Percentiles rank a stretch among this genome's conserved stretches.
These are phyloP conservation scores for Setaria viridis DNA, from an alignment of 202 grass and related monocot genomes.

Conservation along the genomic window DNA sequence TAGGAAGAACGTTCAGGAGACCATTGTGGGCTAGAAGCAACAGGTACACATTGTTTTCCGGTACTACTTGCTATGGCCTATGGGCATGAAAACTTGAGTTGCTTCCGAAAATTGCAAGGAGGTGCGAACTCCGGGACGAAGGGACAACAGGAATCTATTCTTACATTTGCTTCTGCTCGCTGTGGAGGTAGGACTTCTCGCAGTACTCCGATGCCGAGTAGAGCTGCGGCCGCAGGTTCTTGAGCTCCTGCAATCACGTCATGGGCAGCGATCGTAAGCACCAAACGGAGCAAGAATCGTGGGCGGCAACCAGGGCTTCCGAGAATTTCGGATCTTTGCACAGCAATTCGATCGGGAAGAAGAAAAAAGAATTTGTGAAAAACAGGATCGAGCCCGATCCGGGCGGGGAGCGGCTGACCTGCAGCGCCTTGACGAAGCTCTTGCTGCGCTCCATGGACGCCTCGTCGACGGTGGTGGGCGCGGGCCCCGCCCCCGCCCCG, in stretches of 20 bases:
- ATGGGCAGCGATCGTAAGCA: constrained; percentile 1
- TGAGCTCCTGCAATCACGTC: constrained; percentile 74
- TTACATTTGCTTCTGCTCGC: constrained; percentile 94
- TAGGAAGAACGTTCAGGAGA: background rate
- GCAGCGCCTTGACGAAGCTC: constrained; percentile 96
- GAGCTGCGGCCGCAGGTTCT: constrained; percentile 96
- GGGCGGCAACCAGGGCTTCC: constrained; percentile 21
- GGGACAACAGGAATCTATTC: constrained; percentile 38
- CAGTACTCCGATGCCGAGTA: constrained; percentile 93
- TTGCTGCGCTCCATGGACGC: constrained; percentile 97
- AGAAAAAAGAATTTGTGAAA: background rate
- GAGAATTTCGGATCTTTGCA: constrained; percentile 41
- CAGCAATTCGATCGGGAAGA: constrained; percentile 9
- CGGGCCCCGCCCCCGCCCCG: background rate
- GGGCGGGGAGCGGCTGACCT: constrained; percentile 56
- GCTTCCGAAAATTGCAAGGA: background rate
- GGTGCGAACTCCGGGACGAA: constrained; percentile 11
- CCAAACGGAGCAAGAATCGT: constrained; percentile 33
- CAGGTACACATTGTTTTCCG: constrained; percentile 13
- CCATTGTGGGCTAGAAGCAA: constrained; percentile 10
- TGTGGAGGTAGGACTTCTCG: constrained; percentile 93
- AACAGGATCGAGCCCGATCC: constrained; percentile 40
- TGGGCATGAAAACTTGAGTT: background rate
- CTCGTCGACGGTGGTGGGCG: constrained; percentile 87
- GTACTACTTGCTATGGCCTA: background rate